phyloP scores from a whole-genome alignment of 257 asterid species.

The Eucommia ulmoides region DNA sequence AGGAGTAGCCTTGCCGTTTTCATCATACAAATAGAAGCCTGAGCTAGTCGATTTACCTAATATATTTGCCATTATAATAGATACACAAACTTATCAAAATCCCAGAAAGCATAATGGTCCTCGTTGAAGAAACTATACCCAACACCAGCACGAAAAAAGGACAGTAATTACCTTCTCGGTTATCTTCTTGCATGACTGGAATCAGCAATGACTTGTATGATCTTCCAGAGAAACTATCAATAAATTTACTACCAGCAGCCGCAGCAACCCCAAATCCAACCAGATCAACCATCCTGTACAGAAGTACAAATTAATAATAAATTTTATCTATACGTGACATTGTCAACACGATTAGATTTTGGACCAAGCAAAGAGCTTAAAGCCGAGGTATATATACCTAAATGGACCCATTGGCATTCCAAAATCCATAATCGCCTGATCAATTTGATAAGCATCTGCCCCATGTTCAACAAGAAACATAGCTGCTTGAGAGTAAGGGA shows the following conservation, averaged over 20 bases:
- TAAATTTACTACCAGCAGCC: constrained; percentile 77
- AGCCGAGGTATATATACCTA: too few species aligned
- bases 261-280: constrained; percentile 86
- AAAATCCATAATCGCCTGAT: constrained; percentile 29
- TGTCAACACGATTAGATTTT: too few species aligned
- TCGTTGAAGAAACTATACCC: neutral
- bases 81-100: too few species aligned
- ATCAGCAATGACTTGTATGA: constrained; percentile 76
- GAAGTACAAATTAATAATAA: too few species aligned
- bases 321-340: too few species aligned
- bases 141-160: neutral
- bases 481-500: constrained; percentile 38
- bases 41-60: constrained; percentile 67
- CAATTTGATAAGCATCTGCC: constrained; percentile 33
- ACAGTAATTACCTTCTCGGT: constrained; percentile 48
- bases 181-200: constrained; percentile 86
- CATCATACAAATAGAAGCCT: constrained; percentile 72
- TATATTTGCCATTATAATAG: constrained; percentile 7
- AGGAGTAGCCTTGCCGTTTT: constrained; percentile 75
- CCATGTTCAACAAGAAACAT: constrained; percentile 34
- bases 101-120: too few species aligned
- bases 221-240: constrained; percentile 65
- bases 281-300: constrained; percentile 76
- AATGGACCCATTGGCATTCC: constrained; percentile 51
- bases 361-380: too few species aligned